Evolutionary conservation across 163 green algal genomes (phyloP).

Genomic region (Prototheca wickerhamii): DNA sequence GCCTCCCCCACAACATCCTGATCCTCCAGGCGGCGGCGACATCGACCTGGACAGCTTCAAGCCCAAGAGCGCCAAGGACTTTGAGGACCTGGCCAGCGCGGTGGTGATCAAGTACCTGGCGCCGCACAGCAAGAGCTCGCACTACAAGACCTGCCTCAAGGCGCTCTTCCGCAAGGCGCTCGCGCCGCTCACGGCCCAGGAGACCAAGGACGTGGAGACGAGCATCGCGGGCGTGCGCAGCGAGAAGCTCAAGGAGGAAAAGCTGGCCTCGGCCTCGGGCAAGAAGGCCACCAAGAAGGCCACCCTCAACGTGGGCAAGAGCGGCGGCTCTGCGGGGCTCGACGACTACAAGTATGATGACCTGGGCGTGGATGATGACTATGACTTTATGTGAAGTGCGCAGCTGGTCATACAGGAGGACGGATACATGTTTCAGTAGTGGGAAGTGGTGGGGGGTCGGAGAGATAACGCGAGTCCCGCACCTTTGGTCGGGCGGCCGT

Average conservation of each 20-base stretch:
- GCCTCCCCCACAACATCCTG: too few species aligned
- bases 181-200: slow-evolving; percentile 21
- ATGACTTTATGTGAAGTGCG: slow-evolving; percentile 71
- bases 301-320: slow-evolving; percentile 61
- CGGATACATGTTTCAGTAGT: too few species aligned
- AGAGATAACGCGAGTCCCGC: too few species aligned
- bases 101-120: slow-evolving; percentile 36
- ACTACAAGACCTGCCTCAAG: slow-evolving; percentile 72
- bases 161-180: slow-evolving; percentile 40
- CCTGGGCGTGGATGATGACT: slow-evolving; percentile 40
- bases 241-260: slow-evolving; percentile 74
- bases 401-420: too few species aligned
- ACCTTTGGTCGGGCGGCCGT: too few species aligned
- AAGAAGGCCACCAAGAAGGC: slow-evolving; percentile 64
- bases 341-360: slow-evolving; percentile 74
- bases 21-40: too few species aligned
- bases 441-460: too few species aligned
- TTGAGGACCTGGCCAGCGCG: slow-evolving; percentile 46
- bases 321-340: slow-evolving; percentile 55
- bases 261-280: slow-evolving; percentile 26
- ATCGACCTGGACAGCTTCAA: slow-evolving; percentile 56
- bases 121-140: slow-evolving; percentile 28
- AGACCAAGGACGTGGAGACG: slow-evolving; percentile 76
- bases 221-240: slow-evolving; percentile 44
- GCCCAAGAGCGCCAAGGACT: slow-evolving; percentile 69